Percentiles rank a stretch among this genome's conserved stretches.
phyloP scores from a whole-genome alignment of 306 rosid species.

The Castanea sativa region DNA sequence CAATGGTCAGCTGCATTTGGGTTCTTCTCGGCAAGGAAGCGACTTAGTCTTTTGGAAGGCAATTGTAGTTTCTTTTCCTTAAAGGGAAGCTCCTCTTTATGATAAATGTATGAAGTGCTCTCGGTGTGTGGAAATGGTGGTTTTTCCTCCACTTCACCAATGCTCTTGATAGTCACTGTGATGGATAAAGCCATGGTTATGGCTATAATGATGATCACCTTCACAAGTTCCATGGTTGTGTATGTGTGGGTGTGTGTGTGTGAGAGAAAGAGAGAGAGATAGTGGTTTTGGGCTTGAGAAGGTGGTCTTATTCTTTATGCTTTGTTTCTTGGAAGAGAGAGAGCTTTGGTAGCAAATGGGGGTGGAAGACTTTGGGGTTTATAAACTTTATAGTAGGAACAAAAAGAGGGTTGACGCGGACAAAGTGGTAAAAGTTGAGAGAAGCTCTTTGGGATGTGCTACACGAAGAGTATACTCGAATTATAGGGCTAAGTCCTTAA shows the following conservation, averaged over 20 bases:
- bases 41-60: constrained; percentile 58
- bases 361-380: constrained; percentile 29
- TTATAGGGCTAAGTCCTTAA: constrained; percentile 26
- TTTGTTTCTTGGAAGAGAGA: constrained; percentile 22
- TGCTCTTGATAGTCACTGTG: constrained; percentile 44
- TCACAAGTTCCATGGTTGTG: constrained; percentile 67
- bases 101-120: neutral
- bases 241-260: neutral
- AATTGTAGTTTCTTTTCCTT: constrained; percentile 7
- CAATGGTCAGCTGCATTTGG: constrained; percentile 62
- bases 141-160: constrained; percentile 16
- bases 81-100: neutral
- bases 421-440: constrained; percentile 50
- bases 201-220: constrained; percentile 49
- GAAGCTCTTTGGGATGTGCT: constrained; percentile 27
- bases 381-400: constrained; percentile 40
- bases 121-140: neutral
- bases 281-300: neutral
- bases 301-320: constrained; percentile 5
- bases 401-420: constrained; percentile 61
- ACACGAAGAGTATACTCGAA: constrained; percentile 53
- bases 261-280: neutral
- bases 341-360: constrained; percentile 25
- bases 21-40: constrained; percentile 50
- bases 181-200: constrained; percentile 81